Conservation (phyloP, 352 stramenopile species). For the Pythium chondricola region DNA sequence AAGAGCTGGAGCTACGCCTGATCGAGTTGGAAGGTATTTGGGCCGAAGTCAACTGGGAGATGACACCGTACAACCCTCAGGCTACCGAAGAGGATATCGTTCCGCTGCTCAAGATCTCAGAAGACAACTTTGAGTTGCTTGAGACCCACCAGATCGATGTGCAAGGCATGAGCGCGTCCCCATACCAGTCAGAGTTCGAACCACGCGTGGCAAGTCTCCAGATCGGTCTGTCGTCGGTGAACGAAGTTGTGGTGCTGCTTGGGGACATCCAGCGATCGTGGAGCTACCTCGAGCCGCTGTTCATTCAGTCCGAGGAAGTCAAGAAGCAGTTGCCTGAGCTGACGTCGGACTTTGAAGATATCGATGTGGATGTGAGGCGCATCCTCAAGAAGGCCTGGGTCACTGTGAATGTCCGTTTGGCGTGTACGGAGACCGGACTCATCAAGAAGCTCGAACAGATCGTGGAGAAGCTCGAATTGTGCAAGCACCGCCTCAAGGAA, state of each 20-base stretch:
- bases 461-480: constrained; percentile 90
- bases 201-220: constrained; percentile 87
- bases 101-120: constrained; percentile 86
- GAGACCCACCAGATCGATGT: constrained; percentile 96
- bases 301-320: constrained; percentile 95
- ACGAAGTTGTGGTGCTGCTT: constrained; percentile 93
- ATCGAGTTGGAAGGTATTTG: constrained; percentile 90
- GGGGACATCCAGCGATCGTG: constrained; percentile 94
- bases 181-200: constrained; percentile 95
- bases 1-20: constrained; percentile 92
- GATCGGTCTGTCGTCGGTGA: constrained; percentile 77
- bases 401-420: constrained; percentile 85
- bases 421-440: constrained; percentile 87
- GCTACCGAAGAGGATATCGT: constrained; percentile 79
- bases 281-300: constrained; percentile 95
- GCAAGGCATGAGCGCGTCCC: constrained; percentile 94
- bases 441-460: constrained; percentile 89
- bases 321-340: constrained; percentile 94
- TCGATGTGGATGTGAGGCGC: constrained; percentile 89
- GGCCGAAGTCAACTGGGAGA: constrained; percentile 91
- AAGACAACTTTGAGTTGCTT: constrained; percentile 96
- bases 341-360: constrained; percentile 91
- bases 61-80: constrained; percentile 86
- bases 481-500: constrained; percentile 93
- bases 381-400: constrained; percentile 84